Percentiles rank a stretch among this genome's conserved stretches.
These are phyloP conservation scores for Septoria petroselini DNA, from an alignment of 2,329 filamentous ascomycete genomes.

Conservation along the genomic window DNA sequence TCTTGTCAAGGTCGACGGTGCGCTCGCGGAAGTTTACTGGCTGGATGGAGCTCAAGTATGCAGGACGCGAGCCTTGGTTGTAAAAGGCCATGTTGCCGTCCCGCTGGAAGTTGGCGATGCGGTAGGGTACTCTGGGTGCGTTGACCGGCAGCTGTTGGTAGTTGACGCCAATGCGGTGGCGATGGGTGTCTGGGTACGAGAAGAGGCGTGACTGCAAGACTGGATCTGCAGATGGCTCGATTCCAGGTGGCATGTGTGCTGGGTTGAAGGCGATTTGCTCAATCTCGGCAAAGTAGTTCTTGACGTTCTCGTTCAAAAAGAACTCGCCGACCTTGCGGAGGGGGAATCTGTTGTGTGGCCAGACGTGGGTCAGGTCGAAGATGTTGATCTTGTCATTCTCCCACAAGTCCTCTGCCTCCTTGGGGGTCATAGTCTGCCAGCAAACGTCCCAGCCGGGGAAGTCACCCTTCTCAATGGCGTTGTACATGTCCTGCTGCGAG, in stretches of 20 bases:
- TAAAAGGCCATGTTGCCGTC: constrained; percentile 68
- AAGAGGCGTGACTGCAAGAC: constrained; percentile 68
- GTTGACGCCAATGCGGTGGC: constrained; percentile 56
- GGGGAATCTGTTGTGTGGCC: constrained; percentile 54
- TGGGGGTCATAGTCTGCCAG: constrained; percentile 53
- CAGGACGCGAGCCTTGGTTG: constrained; percentile 60
- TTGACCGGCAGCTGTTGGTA: constrained; percentile 59
- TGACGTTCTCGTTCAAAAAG: constrained; percentile 53
- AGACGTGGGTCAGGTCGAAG: constrained; percentile 55
- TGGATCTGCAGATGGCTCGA: constrained; percentile 67
- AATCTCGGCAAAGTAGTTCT: constrained; percentile 64
- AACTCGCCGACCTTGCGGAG: constrained; percentile 54
- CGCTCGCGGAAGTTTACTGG: constrained; percentile 51
- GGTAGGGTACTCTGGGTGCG: constrained; percentile 55
- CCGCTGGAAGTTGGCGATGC: constrained; percentile 64
- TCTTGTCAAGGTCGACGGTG: constrained; percentile 48
- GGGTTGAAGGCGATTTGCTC: constrained; percentile 70
- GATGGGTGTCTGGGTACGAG: constrained; percentile 66
- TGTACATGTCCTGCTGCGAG: constrained; percentile 53
- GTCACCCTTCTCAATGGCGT: constrained; percentile 53
- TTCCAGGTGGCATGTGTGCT: constrained; percentile 63
- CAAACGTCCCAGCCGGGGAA: constrained; percentile 52
- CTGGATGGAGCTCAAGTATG: constrained; percentile 55
- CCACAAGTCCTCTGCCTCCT: constrained; percentile 52
- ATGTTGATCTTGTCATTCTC: constrained; percentile 55